Evolutionary conservation across 1,139 yeast genomes (phyloP).

Genomic region (Candida tropicalis): DNA sequence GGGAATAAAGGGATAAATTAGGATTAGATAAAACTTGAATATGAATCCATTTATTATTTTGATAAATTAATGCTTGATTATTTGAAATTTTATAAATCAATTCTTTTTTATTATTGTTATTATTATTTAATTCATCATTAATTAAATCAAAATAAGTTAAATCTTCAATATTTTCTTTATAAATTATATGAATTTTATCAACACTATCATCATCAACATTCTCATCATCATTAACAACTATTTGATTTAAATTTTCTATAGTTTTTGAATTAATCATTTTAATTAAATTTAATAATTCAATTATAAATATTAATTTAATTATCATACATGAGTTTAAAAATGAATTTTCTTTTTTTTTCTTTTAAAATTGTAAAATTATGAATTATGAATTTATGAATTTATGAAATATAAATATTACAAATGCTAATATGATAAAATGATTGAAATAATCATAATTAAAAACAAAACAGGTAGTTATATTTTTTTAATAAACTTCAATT

Average conservation of each 20-base stretch:
- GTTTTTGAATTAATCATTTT: background rate
- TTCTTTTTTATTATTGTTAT: background rate
- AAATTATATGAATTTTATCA: conserved; percentile 3
- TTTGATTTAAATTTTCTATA: background rate
- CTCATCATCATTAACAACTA: background rate
- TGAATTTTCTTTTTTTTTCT: background rate
- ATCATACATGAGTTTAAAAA: conserved; percentile 2
- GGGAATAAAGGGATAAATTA: background rate
- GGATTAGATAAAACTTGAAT: background rate
- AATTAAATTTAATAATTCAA: background rate
- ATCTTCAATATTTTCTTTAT: background rate
- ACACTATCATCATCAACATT: too few relatives aligned
- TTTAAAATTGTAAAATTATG: background rate
- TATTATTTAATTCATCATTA: too few relatives aligned
- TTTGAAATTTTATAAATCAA: conserved; percentile 4
- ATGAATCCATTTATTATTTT: conserved; percentile 6
- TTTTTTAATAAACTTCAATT: too few relatives aligned
- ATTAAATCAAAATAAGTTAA: conserved; percentile 3
- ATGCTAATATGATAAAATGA: too few relatives aligned
- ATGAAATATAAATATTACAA: too few relatives aligned
- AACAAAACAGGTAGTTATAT: too few relatives aligned
- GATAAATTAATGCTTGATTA: conserved; percentile 5
- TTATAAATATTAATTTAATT: background rate
- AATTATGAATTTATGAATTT: too few relatives aligned
- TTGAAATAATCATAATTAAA: too few relatives aligned